These are phyloP conservation scores for Endoconidiophora polonica DNA, from an alignment of 2,329 filamentous ascomycete species.

Conservation along the genomic window DNA sequence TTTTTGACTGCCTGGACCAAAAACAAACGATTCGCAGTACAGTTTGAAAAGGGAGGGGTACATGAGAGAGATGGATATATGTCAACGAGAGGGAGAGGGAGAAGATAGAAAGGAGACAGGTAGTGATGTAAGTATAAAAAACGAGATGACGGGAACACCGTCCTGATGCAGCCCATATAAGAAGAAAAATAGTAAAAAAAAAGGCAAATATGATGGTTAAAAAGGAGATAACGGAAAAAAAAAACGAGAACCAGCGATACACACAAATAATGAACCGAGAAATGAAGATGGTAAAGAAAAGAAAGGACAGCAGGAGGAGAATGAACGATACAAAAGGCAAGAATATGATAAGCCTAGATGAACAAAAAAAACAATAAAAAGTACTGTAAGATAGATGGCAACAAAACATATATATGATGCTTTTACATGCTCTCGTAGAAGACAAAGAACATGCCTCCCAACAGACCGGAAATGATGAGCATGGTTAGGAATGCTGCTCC, in stretches of 20 bases:
- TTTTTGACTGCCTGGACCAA: too few species aligned
- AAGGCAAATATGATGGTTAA: background rate
- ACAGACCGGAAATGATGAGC: constrained; percentile 29
- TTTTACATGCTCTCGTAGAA: constrained; percentile 13
- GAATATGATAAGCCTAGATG: background rate
- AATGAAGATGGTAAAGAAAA: background rate
- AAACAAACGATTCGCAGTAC: too few species aligned
- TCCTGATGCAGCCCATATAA: constrained; percentile 6
- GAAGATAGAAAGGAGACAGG: background rate
- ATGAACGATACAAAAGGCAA: background rate
- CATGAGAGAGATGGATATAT: background rate
- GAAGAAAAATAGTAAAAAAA: background rate
- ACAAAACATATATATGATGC: constrained; percentile 10
- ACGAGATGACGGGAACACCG: constrained; percentile 8
- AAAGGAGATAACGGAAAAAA: background rate
- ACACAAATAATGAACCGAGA: background rate
- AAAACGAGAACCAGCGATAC: background rate
- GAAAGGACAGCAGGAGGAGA: constrained; percentile 1
- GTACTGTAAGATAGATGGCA: constrained; percentile 2
- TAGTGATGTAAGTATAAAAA: background rate
- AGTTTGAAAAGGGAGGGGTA: background rate
- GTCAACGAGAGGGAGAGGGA: background rate
- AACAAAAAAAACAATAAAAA: constrained; percentile 1
- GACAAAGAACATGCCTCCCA: constrained; percentile 35
- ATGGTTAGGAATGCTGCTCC: constrained; percentile 40